Percentiles rank a stretch among this genome's conserved stretches.
Conservation (phyloP, 2,329 filamentous ascomycete genomes). For the Penicillium capsulatum region DNA sequence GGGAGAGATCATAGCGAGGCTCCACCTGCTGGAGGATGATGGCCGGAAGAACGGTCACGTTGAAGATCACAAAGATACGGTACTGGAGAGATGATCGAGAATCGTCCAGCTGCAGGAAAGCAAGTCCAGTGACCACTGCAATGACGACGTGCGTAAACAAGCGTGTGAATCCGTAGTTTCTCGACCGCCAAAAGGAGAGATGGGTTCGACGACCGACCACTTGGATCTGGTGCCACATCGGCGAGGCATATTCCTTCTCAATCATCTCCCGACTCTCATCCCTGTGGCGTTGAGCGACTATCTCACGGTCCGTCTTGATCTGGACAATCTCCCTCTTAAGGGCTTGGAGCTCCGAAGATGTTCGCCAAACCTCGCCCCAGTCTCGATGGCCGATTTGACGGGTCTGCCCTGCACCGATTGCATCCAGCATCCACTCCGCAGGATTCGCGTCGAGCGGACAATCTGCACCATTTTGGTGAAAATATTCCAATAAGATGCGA, state of each 20-base stretch:
- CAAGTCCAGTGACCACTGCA: conserved; percentile 71
- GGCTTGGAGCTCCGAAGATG: conserved; percentile 64
- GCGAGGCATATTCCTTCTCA: conserved; percentile 77
- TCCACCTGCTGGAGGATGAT: conserved; percentile 81
- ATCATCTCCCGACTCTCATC: conserved; percentile 45
- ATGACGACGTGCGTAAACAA: conserved; percentile 81
- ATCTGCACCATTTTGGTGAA: conserved; percentile 49
- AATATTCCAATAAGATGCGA: conserved; percentile 49
- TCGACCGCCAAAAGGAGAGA: conserved; percentile 76
- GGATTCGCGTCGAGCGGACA: conserved; percentile 51
- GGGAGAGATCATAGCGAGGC: conserved; percentile 74
- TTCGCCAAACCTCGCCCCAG: conserved; percentile 76
- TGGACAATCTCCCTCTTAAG: conserved; percentile 63
- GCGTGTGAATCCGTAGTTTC: conserved; percentile 84
- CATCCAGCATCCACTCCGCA: conserved; percentile 50
- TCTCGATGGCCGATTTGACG: conserved; percentile 69
- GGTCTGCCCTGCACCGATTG: conserved; percentile 69
- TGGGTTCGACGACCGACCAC: conserved; percentile 69
- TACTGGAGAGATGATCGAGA: conserved; percentile 75
- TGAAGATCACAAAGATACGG: conserved; percentile 85
- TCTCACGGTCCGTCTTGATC: conserved; percentile 60
- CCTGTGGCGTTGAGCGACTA: conserved; percentile 39
- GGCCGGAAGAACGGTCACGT: conserved; percentile 74
- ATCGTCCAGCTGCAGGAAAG: conserved; percentile 72
- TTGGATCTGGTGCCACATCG: conserved; percentile 72